Evolutionary conservation across 768 basidiomycete species (phyloP).

Genomic region (Leccinum barrowsii): DNA sequence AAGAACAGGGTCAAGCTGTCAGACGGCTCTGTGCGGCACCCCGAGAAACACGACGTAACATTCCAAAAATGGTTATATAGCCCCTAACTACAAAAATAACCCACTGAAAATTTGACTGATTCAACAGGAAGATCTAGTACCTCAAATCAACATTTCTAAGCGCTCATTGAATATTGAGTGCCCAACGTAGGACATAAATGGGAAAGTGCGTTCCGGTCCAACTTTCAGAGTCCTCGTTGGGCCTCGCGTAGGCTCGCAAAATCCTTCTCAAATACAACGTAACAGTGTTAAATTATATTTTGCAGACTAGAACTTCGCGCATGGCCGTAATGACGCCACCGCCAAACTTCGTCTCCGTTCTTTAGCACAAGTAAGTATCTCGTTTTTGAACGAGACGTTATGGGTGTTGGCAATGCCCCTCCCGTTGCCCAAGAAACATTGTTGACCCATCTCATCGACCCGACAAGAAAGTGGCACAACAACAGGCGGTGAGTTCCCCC

Average conservation of each 20-base stretch:
- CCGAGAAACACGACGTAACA: conserved; percentile 19
- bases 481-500: background rate
- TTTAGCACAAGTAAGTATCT: background rate
- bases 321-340: background rate
- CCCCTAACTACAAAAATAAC: conserved; percentile 10
- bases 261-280: no score
- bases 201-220: background rate
- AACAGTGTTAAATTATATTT: background rate
- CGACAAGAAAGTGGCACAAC: background rate
- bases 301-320: background rate
- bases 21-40: background rate
- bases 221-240: background rate
- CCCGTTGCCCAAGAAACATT: background rate
- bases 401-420: background rate
- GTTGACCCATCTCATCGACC: background rate
- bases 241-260: background rate
- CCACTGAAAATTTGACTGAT: no score
- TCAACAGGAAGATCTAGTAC: no score
- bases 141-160: background rate
- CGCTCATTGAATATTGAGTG: no score
- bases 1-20: conserved; percentile 3
- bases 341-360: background rate
- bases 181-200: background rate
- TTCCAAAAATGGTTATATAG: conserved; percentile 15
- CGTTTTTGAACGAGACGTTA: background rate